A percentile compares a stretch with the other conserved stretches of the same genome.
Conservation (phyloP, 1,284 basidiomycete genomes). For the Coniophora puteana region DNA sequence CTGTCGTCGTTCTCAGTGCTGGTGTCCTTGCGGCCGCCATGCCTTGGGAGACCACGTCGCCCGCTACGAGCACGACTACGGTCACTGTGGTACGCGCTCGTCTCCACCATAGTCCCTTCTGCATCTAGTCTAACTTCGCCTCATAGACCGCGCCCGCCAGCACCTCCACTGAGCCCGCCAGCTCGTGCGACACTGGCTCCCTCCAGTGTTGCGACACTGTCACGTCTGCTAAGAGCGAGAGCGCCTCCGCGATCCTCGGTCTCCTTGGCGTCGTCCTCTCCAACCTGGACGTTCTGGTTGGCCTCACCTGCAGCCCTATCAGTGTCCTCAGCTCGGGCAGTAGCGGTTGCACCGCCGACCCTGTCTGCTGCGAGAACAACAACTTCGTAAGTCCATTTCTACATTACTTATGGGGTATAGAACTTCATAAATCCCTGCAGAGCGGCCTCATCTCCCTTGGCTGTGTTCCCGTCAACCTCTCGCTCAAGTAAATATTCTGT, state of each 20-base stretch:
- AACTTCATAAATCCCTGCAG: neutral
- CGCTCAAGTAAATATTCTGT: too few species aligned
- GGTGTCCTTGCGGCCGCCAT: too few species aligned
- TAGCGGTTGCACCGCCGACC: neutral
- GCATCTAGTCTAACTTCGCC: too few species aligned
- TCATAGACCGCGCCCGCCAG: too few species aligned
- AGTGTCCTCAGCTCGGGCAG: neutral
- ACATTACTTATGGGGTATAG: neutral
- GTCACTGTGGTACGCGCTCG: too few species aligned
- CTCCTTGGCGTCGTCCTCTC: neutral
- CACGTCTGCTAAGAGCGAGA: too few species aligned
- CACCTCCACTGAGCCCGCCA: slow-evolving; percentile 6
- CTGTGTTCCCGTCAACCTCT: slow-evolving; percentile 1
- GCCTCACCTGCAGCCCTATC: neutral
- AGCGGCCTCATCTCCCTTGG: neutral
- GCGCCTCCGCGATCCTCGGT: too few species aligned
- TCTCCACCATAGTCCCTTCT: too few species aligned
- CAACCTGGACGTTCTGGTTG: neutral
- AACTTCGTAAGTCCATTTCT: neutral
- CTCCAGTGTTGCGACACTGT: slow-evolving; percentile 7
- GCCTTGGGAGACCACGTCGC: too few species aligned
- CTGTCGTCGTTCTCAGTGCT: too few species aligned
- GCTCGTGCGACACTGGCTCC: slow-evolving; percentile 1
- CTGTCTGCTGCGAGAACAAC: slow-evolving; percentile 3
- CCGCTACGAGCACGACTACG: too few species aligned